A percentile compares a stretch with the other conserved stretches of the same genome.
Evolutionary conservation across 1,284 basidiomycete species (phyloP).

Genomic region (Trichosporon asahii): DNA sequence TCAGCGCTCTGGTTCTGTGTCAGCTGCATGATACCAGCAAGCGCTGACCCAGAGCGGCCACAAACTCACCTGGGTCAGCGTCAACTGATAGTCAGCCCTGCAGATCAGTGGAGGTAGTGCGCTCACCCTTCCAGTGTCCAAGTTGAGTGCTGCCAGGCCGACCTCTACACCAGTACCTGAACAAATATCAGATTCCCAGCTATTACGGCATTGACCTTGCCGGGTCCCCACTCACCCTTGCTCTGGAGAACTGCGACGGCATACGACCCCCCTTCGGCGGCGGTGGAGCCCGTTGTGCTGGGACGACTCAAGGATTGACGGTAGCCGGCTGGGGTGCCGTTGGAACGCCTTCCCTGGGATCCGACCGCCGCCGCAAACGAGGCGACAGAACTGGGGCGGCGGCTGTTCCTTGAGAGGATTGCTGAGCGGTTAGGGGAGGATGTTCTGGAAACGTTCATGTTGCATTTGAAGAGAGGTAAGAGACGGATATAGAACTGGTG

Average conservation of each 20-base stretch:
- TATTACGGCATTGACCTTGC: background rate
- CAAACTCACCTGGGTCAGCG: conserved; percentile 24
- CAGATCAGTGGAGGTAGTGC: conserved; percentile 10
- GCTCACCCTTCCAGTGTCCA: conserved; percentile 70
- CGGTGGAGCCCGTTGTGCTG: conserved; percentile 3
- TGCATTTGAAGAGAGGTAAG: background rate
- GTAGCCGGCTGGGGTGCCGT: background rate
- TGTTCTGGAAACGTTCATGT: background rate
- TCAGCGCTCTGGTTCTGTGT: background rate
- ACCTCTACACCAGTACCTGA: conserved; percentile 61
- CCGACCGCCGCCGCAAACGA: background rate
- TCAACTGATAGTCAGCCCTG: conserved; percentile 14
- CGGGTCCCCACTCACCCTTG: conserved; percentile 20
- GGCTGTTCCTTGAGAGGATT: background rate
- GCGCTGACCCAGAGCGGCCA: background rate
- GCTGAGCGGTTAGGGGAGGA: background rate
- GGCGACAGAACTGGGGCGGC: background rate
- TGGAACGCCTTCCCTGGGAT: background rate
- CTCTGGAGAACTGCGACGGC: conserved; percentile 33
- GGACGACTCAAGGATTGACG: conserved; percentile 1
- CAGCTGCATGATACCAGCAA: background rate
- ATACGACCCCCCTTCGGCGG: conserved; percentile 23
- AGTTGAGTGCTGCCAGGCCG: conserved; percentile 78
- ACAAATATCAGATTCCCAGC: background rate
- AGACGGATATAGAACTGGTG: background rate